phyloP scores from a whole-genome alignment of 257 asterid species.

The Echium plantagineum region DNA sequence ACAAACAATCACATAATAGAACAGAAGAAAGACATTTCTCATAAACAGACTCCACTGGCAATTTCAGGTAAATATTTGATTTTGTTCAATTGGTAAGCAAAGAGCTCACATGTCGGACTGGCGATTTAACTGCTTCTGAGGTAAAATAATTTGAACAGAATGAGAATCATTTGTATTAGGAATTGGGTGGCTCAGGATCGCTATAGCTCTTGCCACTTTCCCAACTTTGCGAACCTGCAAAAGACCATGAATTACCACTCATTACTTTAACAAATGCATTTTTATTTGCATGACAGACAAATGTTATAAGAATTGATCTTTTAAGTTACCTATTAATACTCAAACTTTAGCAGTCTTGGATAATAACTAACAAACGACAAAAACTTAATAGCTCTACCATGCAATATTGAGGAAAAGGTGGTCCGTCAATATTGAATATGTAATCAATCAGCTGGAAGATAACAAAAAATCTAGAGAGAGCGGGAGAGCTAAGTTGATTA shows the following conservation, averaged over 20 bases:
- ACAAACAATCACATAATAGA: too few relatives aligned
- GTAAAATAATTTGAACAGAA: constrained; percentile 57
- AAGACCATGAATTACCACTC: neutral
- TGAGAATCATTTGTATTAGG: constrained; percentile 56
- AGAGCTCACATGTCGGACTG: constrained; percentile 52
- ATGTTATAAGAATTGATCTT: too few relatives aligned
- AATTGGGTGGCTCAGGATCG: constrained; percentile 68
- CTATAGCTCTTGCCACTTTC: constrained; percentile 59
- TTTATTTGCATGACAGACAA: too few relatives aligned
- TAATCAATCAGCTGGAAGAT: neutral
- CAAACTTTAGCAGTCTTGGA: too few relatives aligned
- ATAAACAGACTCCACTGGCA: too few relatives aligned
- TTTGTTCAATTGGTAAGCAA: too few relatives aligned
- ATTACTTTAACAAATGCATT: too few relatives aligned
- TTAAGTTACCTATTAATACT: too few relatives aligned
- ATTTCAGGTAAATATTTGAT: too few relatives aligned
- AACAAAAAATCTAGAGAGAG: neutral
- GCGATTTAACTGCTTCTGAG: constrained; percentile 68
- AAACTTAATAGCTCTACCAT: too few relatives aligned
- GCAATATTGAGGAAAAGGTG: neutral
- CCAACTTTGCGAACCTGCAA: constrained; percentile 54
- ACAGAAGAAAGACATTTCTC: too few relatives aligned
- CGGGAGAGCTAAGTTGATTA: constrained; percentile 10
- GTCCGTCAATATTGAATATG: neutral
- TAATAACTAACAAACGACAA: too few relatives aligned